A percentile compares a stretch with the other conserved stretches of the same genome.
phyloP scores from a whole-genome alignment of 2,329 filamentous ascomycete species.

The Colletotrichum sublineola region DNA sequence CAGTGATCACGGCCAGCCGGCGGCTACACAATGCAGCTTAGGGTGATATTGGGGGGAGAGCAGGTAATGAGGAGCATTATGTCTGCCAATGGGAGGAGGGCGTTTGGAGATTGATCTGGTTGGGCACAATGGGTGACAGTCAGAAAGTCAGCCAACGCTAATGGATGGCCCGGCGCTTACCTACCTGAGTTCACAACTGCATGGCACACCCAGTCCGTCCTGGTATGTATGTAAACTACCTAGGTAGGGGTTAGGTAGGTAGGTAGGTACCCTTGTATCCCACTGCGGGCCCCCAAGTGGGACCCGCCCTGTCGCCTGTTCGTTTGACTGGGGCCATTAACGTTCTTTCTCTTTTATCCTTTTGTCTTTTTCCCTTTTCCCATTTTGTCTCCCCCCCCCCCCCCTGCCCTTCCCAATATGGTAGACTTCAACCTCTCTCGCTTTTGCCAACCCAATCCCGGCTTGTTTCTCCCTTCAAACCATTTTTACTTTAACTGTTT shows the following conservation, averaged over 20 bases:
- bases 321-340: slow-evolving; percentile 23
- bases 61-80: neutral
- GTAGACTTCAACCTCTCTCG: slow-evolving; percentile 7
- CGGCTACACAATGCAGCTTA: slow-evolving; percentile 23
- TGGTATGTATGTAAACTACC: neutral
- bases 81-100: slow-evolving; percentile 21
- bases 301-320: neutral
- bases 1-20: slow-evolving; percentile 16
- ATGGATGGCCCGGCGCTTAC: slow-evolving; percentile 32
- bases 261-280: neutral
- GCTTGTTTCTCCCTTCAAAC: slow-evolving; percentile 12
- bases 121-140: slow-evolving; percentile 10
- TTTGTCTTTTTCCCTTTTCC: neutral
- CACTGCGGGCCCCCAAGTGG: slow-evolving; percentile 21
- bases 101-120: slow-evolving; percentile 24
- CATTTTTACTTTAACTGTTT: slow-evolving; percentile 10
- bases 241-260: too few relatives aligned
- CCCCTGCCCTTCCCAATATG: neutral
- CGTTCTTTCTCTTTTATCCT: slow-evolving; percentile 11
- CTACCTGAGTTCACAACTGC: neutral
- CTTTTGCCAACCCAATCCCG: slow-evolving; percentile 12
- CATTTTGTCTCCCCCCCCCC: neutral
- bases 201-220: neutral
- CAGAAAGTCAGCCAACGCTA: slow-evolving; percentile 18
- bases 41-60: neutral